Percentiles rank a stretch among this genome's conserved stretches.
phyloP scores from a whole-genome alignment of 225 moss, liverwort and hornwort species.

The Anthoceros angustus region DNA sequence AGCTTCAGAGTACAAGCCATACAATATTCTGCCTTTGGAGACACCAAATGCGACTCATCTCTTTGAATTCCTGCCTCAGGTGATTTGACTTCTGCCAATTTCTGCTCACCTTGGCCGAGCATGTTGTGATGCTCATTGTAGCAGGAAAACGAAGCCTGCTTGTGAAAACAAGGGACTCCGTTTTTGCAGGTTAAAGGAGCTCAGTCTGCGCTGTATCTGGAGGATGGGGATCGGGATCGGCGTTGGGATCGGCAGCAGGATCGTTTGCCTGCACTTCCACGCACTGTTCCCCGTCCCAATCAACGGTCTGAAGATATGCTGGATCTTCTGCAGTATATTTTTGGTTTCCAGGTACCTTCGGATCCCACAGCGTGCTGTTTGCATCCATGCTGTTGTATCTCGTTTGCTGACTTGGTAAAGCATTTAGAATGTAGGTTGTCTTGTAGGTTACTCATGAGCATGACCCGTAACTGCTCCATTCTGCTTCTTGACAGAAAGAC shows the following conservation, averaged over 20 bases:
- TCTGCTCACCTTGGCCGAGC: not conserved
- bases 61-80: slow-evolving; percentile 59
- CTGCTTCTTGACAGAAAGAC: slow-evolving; percentile 42
- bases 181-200: slow-evolving; percentile 53
- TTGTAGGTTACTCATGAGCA: too few relatives aligned
- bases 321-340: slow-evolving; percentile 72
- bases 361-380: not conserved
- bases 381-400: slow-evolving; percentile 1
- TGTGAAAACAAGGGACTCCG: not conserved
- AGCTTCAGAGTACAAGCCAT: slow-evolving; percentile 52
- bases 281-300: slow-evolving; percentile 33
- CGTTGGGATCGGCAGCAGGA: too few relatives aligned
- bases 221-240: slow-evolving; percentile 9
- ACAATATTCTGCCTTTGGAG: slow-evolving; percentile 73
- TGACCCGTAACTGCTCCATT: not conserved
- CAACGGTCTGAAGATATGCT: slow-evolving; percentile 61
- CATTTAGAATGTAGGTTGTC: too few relatives aligned
- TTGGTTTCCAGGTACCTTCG: slow-evolving; percentile 76
- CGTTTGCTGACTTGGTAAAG: not conserved
- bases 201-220: slow-evolving; percentile 19
- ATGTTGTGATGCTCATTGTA: not conserved
- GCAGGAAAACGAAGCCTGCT: too few relatives aligned
- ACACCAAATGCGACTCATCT: slow-evolving; percentile 45
- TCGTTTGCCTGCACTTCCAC: slow-evolving; percentile 40
- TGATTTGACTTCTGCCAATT: slow-evolving; percentile 10